Base-by-base conservation (phyloP, 163 green algal genomes). In the Scenedesmus sp. region DNA sequence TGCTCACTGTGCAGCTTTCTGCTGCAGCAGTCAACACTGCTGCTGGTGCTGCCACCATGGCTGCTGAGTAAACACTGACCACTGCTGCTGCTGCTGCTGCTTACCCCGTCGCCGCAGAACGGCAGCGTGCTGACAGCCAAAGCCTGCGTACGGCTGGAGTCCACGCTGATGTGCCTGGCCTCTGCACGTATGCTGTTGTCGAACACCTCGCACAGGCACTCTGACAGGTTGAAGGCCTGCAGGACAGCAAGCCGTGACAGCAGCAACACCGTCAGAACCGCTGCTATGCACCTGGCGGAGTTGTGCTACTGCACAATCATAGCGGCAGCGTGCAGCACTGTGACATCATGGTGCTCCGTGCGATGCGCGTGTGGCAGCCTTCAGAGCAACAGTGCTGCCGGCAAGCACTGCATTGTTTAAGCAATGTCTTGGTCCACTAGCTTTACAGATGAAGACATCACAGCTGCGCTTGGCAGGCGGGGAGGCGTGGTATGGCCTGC, bases 181-280 rank as follows among this genome's bases (percentile, higher is more conserved):
- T 33, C 40, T 4, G 83, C 83, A 9, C 83, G 73, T 9, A 89
- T 89, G 56, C 53, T 44, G 59, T 89, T 89, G 59, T 89, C 83
- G 65, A 78, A 35, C 0, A 89, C 30, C 59, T 89, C 83, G 16
- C 24, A 30, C 22, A 89, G 3, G 59, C 59, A 81, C 37, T 72
- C 59, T 20, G 42, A 3, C 7, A 46, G 9, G 1, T 37, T n/a
- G 24, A 81, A 81, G 1, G 42, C 83, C 83, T 89, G 26, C 56
- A 56, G 35, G n/a, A n/a, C 42, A 72, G 33, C 22, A 40, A 73
- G 59, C n/a, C 24, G 5, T 30, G 26, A 46, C 44, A 85, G 44
- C 30, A 24, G 26, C 79, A 70, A 9, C 15, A 1, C 2, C 16
- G 35, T 2, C 35, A 46, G 72, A 20, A 46, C n/a, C 43, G 68